Base-by-base conservation (phyloP, 441 rosid species). In the Hura crepitans region DNA sequence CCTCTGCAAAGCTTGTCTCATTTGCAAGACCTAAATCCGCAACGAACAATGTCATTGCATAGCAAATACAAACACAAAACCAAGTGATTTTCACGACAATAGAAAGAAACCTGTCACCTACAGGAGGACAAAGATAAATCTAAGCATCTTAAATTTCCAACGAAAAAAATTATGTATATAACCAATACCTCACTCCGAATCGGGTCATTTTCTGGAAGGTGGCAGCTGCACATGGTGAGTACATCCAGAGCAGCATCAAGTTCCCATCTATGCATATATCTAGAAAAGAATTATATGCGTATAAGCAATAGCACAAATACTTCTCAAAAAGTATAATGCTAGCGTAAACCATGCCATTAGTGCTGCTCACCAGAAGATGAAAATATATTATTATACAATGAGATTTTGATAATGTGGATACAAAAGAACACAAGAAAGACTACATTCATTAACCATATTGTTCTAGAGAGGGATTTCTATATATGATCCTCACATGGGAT, bases 201-300 rank as follows among this genome's bases (percentile, higher is more conserved):
- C 25, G 89, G 89, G 80, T 95, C 90, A 27, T 78, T 79, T 67
- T 85, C 82, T 72, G 82, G 76, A 68, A 90, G 89, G 84, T 95
- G 98, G 78, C 97, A 95, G 79, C 98, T 82, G 86, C 98, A 95
- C 99, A 95, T 95, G 66, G 98, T 92, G 74, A 95, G 98, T 77
- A 91, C 96, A 80, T 95, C 95, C 78, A 95, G 75, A 54, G 96
- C 98, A 31, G 93, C 91, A 79, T 89, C 84, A 64, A 91, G 97
- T 81, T 92, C 97, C 99, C 99, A 95, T 64, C 87, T 74, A 75
- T 87, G 85, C 89, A 92, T 85, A 78, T 90, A 89, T 91, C 99
- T 92, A 82, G 74, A 77, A 71, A 12, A 59, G 61, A 70, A 0
- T 10, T 56, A 27, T 33, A 6, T 42, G 17, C 8, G 65, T 11